Evolutionary conservation across 208 protist species (phyloP).

Genomic region (Crithidia brevicula): DNA sequence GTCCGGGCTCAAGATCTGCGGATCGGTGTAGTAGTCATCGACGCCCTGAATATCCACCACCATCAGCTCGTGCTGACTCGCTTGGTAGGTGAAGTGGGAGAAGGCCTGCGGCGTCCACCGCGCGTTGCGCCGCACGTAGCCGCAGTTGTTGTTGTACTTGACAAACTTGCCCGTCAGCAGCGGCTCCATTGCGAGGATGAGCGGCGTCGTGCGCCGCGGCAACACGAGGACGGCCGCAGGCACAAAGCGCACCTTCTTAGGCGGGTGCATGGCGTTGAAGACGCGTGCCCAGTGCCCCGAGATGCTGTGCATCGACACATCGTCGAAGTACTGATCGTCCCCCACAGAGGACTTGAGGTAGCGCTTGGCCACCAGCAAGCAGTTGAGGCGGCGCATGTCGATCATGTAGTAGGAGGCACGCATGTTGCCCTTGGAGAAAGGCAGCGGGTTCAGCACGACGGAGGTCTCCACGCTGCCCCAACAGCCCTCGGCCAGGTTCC

Average conservation of each 20-base stretch:
- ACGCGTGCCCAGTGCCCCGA: slow-evolving; percentile 74
- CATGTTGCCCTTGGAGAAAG: slow-evolving; percentile 84
- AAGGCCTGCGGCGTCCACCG: slow-evolving; percentile 91
- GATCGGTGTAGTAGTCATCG: slow-evolving; percentile 90
- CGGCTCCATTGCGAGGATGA: slow-evolving; percentile 80
- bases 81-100: slow-evolving; percentile 90
- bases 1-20: slow-evolving; percentile 87
- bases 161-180: slow-evolving; percentile 73
- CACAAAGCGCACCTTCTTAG: slow-evolving; percentile 78
- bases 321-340: slow-evolving; percentile 84
- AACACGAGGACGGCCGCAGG: slow-evolving; percentile 77
- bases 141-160: slow-evolving; percentile 95
- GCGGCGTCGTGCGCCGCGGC: slow-evolving; percentile 52
- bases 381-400: slow-evolving; percentile 72
- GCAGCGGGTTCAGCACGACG: slow-evolving; percentile 63
- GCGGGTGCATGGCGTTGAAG: slow-evolving; percentile 65
- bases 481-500: slow-evolving; percentile 57
- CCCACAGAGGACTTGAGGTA: slow-evolving; percentile 63
- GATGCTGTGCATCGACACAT: slow-evolving; percentile 87
- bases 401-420: slow-evolving; percentile 85
- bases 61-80: slow-evolving; percentile 66
- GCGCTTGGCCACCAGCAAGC: slow-evolving; percentile 73
- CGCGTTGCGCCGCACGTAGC: slow-evolving; percentile 69
- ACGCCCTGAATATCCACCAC: slow-evolving; percentile 93
- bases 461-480: slow-evolving; percentile 67